phyloP scores from a whole-genome alignment of 352 stramenopile genomes.

The Pythium pectinolyticum region DNA sequence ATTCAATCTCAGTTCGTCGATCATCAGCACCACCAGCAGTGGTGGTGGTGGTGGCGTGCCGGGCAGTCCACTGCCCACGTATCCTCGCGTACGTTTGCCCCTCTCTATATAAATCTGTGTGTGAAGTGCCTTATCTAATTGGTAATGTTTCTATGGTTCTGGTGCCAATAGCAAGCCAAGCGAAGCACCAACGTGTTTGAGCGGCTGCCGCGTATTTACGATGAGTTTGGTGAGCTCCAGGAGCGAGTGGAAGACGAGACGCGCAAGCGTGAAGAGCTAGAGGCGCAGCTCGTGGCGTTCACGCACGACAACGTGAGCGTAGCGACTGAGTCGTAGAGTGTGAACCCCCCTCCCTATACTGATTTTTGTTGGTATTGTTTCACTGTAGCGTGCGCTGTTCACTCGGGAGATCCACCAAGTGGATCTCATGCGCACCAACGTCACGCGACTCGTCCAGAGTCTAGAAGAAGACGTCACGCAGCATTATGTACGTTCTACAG shows the following conservation, averaged over 20 bases:
- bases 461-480: slow-evolving; percentile 60
- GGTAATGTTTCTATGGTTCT: background rate
- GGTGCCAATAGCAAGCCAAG: slow-evolving; percentile 28
- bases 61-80: slow-evolving; percentile 8
- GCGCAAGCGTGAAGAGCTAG: slow-evolving; percentile 68
- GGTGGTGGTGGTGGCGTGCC: background rate
- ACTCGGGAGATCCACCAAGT: slow-evolving; percentile 51
- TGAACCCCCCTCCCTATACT: too few species aligned
- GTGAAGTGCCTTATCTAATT: background rate
- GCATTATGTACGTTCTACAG: slow-evolving; percentile 40
- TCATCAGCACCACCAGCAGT: slow-evolving; percentile 27
- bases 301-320: slow-evolving; percentile 65
- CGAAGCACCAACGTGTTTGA: slow-evolving; percentile 64
- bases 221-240: slow-evolving; percentile 66
- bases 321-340: too few species aligned
- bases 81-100: slow-evolving; percentile 16
- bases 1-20: slow-evolving; percentile 19
- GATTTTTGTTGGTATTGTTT: background rate
- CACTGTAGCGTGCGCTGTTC: slow-evolving; percentile 43
- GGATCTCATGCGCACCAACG: slow-evolving; percentile 48
- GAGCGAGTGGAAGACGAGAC: slow-evolving; percentile 69
- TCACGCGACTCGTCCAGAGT: slow-evolving; percentile 58
- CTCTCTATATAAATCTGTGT: background rate
- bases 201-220: slow-evolving; percentile 60
- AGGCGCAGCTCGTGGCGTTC: slow-evolving; percentile 61